These are phyloP conservation scores for Fragaria iinumae DNA, from an alignment of 306 rosid genomes.

Conservation along the genomic window DNA sequence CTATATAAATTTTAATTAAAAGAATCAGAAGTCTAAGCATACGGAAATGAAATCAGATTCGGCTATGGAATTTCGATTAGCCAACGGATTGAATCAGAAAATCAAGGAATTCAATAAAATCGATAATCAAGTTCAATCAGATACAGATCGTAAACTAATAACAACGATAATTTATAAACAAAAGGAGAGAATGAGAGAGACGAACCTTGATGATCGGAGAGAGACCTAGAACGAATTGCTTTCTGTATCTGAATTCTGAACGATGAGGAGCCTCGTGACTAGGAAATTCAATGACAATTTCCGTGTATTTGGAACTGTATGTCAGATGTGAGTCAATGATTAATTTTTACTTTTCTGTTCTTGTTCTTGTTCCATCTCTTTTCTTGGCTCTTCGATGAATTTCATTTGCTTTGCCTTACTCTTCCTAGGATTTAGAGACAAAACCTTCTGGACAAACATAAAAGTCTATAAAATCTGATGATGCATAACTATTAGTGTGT, in stretches of 20 bases:
- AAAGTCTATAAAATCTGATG: background rate
- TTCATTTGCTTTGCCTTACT: background rate
- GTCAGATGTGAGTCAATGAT: background rate
- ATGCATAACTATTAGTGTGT: background rate
- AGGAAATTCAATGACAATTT: background rate
- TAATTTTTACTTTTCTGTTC: background rate
- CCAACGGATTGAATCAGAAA: background rate
- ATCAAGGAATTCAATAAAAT: no score
- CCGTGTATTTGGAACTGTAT: background rate
- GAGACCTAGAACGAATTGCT: background rate
- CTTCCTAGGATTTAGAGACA: slow-evolving; percentile 11
- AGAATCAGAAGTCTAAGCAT: no score
- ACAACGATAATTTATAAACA: background rate
- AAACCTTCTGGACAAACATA: background rate
- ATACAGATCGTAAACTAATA: background rate
- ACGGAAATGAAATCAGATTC: no score
- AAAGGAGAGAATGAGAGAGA: background rate
- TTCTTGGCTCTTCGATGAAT: background rate
- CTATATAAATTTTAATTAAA: no score
- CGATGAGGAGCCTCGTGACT: background rate
- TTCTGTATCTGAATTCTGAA: background rate
- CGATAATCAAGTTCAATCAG: background rate
- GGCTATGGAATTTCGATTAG: no score
- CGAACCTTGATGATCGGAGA: background rate
- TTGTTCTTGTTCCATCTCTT: slow-evolving; percentile 12